Base-by-base conservation (phyloP, 495 filamentous ascomycete species). In the Penicillium arizonense region DNA sequence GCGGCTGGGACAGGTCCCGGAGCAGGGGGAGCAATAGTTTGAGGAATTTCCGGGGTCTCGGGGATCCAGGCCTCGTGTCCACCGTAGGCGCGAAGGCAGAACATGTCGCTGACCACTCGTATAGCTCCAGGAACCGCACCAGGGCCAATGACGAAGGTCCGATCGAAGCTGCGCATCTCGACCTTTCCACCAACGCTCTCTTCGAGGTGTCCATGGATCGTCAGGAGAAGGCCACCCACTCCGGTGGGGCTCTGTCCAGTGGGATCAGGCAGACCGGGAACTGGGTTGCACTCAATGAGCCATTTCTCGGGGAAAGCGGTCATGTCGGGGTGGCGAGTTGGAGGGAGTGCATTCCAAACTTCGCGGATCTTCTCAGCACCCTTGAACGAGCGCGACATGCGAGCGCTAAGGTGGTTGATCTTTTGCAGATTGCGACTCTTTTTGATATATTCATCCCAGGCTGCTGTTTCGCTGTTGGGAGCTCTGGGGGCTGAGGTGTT, bases 61-160 rank as follows among this genome's bases (percentile, higher is more conserved):
- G 75, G 71, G 40, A 71, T 70, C 79, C 83, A 88, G 24, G 82
- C 82, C 30, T 80, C 76, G 30, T 72, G 64, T 32, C 86, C 86
- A 28, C 86, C 83, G 55, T 81, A 88, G 2, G 82, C 77, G 39
- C 87, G 80, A 23, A 96, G 67, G 18, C 82, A 81, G 41, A 95
- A 76, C 60, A 89, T 82, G 67, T 97, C 93, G 64, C 79, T 91
- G 46, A 91, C 76, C 16, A 97, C 89, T 36, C 91, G 79, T 36
- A 96, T 82, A 3, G 79, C 77, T 4, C 79, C 77, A 16, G 76
- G 57, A 6, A 77, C 78, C 21, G 75, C 77, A 32, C 89, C 90
- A 4, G 91, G 91, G 1, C 90, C 90, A 16, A 97, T 75, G 38
- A 92, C 75, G 58, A 97, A 91, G 0, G 84, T 89, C 20, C 93